Conservation (phyloP, 352 stramenopile genomes). For the Pilasporangium apinafurcum region DNA sequence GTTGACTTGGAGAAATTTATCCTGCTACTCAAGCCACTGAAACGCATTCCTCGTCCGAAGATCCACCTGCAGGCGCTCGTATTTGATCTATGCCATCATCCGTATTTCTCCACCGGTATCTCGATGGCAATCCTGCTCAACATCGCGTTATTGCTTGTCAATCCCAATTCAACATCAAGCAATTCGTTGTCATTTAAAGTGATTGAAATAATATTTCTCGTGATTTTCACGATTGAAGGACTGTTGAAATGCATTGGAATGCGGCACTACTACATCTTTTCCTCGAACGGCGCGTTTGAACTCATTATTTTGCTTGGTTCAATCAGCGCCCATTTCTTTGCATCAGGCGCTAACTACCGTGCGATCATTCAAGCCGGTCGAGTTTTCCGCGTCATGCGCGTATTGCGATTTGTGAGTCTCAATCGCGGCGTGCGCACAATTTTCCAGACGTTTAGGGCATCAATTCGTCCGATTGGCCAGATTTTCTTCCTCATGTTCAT, state of each 20-base stretch:
- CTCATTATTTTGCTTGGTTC: conserved; percentile 55
- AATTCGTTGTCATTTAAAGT: conserved; percentile 29
- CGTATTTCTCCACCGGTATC: conserved; percentile 42
- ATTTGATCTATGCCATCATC: conserved; percentile 56
- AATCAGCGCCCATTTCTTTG: conserved; percentile 56
- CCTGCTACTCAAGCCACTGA: conserved; percentile 54
- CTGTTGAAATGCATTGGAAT: conserved; percentile 52
- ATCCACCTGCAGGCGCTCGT: conserved; percentile 19
- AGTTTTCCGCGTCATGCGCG: conserved; percentile 72
- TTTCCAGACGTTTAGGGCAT: conserved; percentile 73
- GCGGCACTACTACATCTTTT: conserved; percentile 60
- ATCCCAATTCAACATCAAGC: conserved; percentile 21
- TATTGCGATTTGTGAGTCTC: conserved; percentile 67
- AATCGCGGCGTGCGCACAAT: conserved; percentile 68
- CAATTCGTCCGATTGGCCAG: conserved; percentile 54
- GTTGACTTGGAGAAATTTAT: conserved; percentile 80
- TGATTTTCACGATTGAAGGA: conserved; percentile 48
- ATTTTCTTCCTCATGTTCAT: conserved; percentile 81
- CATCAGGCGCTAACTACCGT: conserved; percentile 54
- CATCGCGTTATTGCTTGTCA: conserved; percentile 57
- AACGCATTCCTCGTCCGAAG: conserved; percentile 38
- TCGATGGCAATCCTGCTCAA: conserved; percentile 70
- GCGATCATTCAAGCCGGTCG: conserved; percentile 61
- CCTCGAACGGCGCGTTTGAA: conserved; percentile 49
- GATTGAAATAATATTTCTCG: conserved; percentile 70